A percentile compares a stretch with the other conserved stretches of the same genome.
Conservation (phyloP, 116 monocot genomes). For the Zostera marina region DNA sequence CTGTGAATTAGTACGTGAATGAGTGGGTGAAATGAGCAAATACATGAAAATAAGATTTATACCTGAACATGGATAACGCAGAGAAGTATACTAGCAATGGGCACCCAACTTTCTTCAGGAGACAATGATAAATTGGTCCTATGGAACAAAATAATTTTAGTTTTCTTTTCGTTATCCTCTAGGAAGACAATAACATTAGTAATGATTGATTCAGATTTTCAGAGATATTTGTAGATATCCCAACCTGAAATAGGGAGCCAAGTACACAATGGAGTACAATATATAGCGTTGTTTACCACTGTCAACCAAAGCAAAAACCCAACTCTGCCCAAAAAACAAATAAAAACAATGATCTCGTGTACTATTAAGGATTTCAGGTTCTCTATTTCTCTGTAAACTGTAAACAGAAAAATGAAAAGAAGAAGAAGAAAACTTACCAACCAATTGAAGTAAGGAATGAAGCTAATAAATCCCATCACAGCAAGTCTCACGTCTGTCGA, state of each 20-base stretch:
- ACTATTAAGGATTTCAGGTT: neutral
- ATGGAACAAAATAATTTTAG: conserved; percentile 8
- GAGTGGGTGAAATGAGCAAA: neutral
- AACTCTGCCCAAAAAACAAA: conserved; percentile 33
- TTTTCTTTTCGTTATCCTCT: no score
- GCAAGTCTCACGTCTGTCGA: conserved; percentile 64
- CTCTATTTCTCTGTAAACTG: neutral
- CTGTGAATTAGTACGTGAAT: conserved; percentile 12
- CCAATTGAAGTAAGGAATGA: conserved; percentile 98
- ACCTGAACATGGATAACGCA: conserved; percentile 93
- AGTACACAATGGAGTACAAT: conserved; percentile 65
- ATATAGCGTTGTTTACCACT: conserved; percentile 59
- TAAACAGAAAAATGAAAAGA: neutral
- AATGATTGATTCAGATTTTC: no score
- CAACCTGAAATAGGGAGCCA: conserved; percentile 91
- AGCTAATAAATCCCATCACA: conserved; percentile 78
- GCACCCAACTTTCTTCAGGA: conserved; percentile 93
- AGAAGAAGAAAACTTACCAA: conserved; percentile 23
- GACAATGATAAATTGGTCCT: conserved; percentile 92
- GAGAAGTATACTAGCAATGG: conserved; percentile 64
- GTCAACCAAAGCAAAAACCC: conserved; percentile 97
- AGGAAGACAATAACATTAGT: no score
- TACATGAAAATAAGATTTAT: conserved; percentile 1
- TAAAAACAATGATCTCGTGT: conserved; percentile 1
- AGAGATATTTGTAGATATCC: no score